These are phyloP conservation scores for Hygrophorus russula DNA, from an alignment of 768 basidiomycete species.

Conservation along the genomic window DNA sequence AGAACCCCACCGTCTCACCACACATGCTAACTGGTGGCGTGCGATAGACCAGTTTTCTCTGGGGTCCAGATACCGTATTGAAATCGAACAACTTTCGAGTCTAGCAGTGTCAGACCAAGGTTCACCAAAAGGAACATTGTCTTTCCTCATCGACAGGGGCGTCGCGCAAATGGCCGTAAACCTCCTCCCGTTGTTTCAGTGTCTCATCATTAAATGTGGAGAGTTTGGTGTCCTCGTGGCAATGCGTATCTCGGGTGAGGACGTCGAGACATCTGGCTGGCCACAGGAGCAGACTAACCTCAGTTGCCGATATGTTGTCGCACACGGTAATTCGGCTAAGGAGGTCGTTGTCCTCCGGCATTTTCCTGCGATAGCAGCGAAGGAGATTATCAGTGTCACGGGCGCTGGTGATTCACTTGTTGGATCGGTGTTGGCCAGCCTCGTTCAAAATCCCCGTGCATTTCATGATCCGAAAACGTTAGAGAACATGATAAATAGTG, in stretches of 20 bases:
- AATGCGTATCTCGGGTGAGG: constrained; percentile 38
- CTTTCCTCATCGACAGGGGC: constrained; percentile 60
- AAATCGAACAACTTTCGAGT: constrained; percentile 50
- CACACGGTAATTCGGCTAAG: constrained; percentile 29
- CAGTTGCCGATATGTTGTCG: constrained; percentile 37
- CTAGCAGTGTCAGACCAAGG: constrained; percentile 29
- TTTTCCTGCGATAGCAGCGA: constrained; percentile 45
- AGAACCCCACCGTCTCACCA: constrained; percentile 36
- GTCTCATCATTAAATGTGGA: constrained; percentile 82
- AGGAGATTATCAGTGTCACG: constrained; percentile 58
- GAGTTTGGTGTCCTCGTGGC: constrained; percentile 51
- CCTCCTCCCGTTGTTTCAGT: constrained; percentile 76
- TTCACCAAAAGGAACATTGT: constrained; percentile 31
- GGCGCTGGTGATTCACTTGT: constrained; percentile 91
- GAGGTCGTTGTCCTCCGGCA: constrained; percentile 58
- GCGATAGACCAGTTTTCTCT: constrained; percentile 53
- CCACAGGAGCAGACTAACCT: constrained; percentile 33
- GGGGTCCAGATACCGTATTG: constrained; percentile 53
- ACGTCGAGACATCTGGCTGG: constrained; percentile 40
- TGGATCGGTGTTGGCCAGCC: constrained; percentile 64
- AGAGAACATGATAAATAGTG: constrained; percentile 32
- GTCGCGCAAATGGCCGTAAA: constrained; percentile 71
- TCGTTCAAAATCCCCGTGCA: constrained; percentile 32
- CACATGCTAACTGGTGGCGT: constrained; percentile 53
- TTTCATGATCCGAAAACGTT: constrained; percentile 38